Evolutionary conservation across 164 flowering plant species (phyloP).

Genomic region (Litsea cubeba): DNA sequence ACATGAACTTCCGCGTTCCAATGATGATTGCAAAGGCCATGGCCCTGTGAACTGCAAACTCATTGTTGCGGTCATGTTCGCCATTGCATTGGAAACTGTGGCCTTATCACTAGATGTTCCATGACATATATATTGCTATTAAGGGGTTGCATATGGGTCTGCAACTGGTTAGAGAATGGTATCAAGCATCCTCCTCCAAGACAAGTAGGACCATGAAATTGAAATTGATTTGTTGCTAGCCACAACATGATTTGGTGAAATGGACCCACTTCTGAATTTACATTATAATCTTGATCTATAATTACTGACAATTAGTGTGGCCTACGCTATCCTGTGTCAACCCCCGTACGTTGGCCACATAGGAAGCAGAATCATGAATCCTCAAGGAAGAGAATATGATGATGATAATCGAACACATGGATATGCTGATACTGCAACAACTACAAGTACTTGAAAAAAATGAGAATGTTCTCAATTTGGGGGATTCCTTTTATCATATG

Average conservation of each 20-base stretch:
- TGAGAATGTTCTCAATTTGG: conserved; percentile 12
- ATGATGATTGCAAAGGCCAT: not conserved
- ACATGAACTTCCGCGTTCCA: conserved; percentile 5
- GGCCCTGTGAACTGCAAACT: conserved; percentile 2
- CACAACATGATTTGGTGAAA: not conserved
- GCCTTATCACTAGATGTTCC: not conserved
- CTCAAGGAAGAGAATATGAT: not conserved
- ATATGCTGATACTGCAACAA: not conserved
- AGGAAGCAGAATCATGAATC: not conserved
- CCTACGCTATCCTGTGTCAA: not conserved
- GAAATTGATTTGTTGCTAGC: conserved; percentile 7
- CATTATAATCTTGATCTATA: conserved; percentile 10
- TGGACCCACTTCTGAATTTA: conserved; percentile 2
- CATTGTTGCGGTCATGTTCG: not conserved
- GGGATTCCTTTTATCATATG: not conserved
- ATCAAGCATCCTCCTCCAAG: conserved; percentile 23
- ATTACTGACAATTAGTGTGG: not conserved
- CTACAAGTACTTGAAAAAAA: not conserved
- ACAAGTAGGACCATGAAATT: conserved; percentile 7
- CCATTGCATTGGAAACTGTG: not conserved
- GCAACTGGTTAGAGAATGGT: conserved; percentile 16
- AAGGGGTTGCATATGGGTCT: conserved; percentile 7
- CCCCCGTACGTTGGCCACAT: not conserved
- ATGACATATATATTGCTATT: conserved; percentile 9
- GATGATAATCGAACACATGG: not conserved